Evolutionary conservation across 371 early-diverging fungal genomes (phyloP).

Genomic region (Actinomortierella ambigua): DNA sequence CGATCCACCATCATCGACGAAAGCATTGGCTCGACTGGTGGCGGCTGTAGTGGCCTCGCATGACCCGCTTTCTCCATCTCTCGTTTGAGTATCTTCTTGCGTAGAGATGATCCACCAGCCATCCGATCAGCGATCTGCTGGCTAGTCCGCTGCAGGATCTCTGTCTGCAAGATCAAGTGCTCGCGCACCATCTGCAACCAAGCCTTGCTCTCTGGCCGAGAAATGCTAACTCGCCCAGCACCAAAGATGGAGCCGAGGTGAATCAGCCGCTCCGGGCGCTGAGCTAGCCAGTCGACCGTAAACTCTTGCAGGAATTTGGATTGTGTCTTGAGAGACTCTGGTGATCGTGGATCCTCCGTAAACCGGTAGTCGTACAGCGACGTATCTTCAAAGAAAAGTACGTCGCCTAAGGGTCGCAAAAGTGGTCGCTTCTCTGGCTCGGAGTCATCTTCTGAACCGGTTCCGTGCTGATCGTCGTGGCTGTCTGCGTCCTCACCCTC

Average conservation of each 20-base stretch:
- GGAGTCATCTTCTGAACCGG: constrained; percentile 6
- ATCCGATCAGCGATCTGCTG: constrained; percentile 33
- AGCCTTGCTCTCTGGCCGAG: constrained; percentile 46
- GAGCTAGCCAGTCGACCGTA: constrained; percentile 48
- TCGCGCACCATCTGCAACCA: constrained; percentile 31
- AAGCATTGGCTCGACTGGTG: no score
- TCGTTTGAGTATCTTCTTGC: no score
- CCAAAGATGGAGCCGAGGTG: constrained; percentile 68
- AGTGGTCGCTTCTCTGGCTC: constrained; percentile 16
- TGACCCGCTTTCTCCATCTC: no score
- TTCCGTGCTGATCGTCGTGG: background rate
- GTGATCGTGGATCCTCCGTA: constrained; percentile 43
- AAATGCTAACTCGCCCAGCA: constrained; percentile 53
- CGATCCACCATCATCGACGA: no score
- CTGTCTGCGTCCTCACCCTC: background rate
- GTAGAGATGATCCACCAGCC: no score
- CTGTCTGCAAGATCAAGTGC: constrained; percentile 26
- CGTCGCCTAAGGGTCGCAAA: constrained; percentile 23
- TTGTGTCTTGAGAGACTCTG: constrained; percentile 20
- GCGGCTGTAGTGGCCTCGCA: no score
- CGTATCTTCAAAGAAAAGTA: constrained; percentile 48
- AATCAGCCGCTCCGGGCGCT: constrained; percentile 51
- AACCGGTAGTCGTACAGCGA: constrained; percentile 57
- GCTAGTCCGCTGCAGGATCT: constrained; percentile 33
- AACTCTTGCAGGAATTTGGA: constrained; percentile 50